phyloP scores from a whole-genome alignment of 139 green algal species.

The Zygnema circumcarinatum region DNA sequence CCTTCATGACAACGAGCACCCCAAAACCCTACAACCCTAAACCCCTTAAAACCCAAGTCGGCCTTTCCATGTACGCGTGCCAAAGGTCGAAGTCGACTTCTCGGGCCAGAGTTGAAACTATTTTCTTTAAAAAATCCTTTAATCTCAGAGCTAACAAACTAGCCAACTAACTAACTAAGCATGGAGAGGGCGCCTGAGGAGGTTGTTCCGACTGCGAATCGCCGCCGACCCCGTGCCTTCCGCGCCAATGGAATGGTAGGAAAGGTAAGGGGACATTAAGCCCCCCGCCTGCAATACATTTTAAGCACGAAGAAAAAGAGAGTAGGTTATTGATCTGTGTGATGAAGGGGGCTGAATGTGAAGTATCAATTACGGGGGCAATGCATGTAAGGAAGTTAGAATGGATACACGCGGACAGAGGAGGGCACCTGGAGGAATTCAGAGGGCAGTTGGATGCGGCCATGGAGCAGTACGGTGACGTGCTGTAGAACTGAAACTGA shows the following conservation, averaged over 20 bases:
- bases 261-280: conserved; percentile 20
- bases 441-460: conserved; percentile 6
- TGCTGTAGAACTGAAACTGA: not conserved
- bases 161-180: no score
- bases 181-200: not conserved
- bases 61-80: no score
- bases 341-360: not conserved
- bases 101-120: not conserved
- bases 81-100: not conserved
- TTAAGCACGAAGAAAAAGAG: not conserved
- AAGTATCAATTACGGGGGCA: not conserved
- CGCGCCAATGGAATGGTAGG: conserved; percentile 4
- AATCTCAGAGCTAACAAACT: no score
- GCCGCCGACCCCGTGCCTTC: conserved; percentile 31
- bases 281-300: not conserved
- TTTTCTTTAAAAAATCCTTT: no score
- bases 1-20: no score
- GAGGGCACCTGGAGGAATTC: conserved; percentile 9
- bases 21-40: no score
- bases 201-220: conserved; percentile 21
- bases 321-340: not conserved
- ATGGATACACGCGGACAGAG: no score
- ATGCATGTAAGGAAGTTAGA: not conserved
- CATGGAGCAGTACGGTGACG: conserved; percentile 7
- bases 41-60: no score